A percentile compares a stretch with the other conserved stretches of the same genome.
Conservation (phyloP, 2,329 filamentous ascomycete species). For the Neofusicoccum ribis region DNA sequence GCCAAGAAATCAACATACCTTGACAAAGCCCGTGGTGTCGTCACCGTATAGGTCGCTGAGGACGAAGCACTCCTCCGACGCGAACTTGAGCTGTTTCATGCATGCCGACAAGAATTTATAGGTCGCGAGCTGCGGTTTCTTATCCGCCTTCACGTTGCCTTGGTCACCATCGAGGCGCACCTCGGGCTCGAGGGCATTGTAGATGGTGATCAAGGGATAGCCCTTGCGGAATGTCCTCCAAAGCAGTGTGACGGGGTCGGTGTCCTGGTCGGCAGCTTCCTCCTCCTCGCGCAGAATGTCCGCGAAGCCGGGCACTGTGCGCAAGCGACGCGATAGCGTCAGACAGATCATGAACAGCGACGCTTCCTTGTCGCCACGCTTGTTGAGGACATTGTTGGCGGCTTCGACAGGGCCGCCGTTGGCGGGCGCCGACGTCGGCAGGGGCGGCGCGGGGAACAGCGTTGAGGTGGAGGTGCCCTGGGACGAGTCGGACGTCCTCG, state of each 20-base stretch:
- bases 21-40: slow-evolving; percentile 96
- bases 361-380: slow-evolving; percentile 84
- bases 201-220: slow-evolving; percentile 81
- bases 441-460: slow-evolving; percentile 42
- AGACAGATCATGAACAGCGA: slow-evolving; percentile 96
- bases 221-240: slow-evolving; percentile 87
- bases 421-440: slow-evolving; percentile 37
- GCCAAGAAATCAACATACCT: slow-evolving; percentile 53
- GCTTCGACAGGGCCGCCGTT: slow-evolving; percentile 67
- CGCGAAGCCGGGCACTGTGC: slow-evolving; percentile 81
- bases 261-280: slow-evolving; percentile 65
- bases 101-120: slow-evolving; percentile 94
- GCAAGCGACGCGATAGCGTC: slow-evolving; percentile 75
- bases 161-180: slow-evolving; percentile 69
- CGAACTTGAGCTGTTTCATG: slow-evolving; percentile 76
- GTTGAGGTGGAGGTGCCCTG: slow-evolving; percentile 47
- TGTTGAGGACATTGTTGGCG: slow-evolving; percentile 94
- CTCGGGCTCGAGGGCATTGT: slow-evolving; percentile 77
- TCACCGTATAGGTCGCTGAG: slow-evolving; percentile 89
- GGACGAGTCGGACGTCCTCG: slow-evolving; percentile 51
- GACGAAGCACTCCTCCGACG: slow-evolving; percentile 82
- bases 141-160: slow-evolving; percentile 61
- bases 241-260: slow-evolving; percentile 83
- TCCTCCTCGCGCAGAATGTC: slow-evolving; percentile 71
- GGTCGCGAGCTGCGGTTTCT: slow-evolving; percentile 80